A percentile compares a stretch with the other conserved stretches of the same genome.
phyloP scores from a whole-genome alignment of 805 yeast genomes.

The Metschnikowia cubensis region DNA sequence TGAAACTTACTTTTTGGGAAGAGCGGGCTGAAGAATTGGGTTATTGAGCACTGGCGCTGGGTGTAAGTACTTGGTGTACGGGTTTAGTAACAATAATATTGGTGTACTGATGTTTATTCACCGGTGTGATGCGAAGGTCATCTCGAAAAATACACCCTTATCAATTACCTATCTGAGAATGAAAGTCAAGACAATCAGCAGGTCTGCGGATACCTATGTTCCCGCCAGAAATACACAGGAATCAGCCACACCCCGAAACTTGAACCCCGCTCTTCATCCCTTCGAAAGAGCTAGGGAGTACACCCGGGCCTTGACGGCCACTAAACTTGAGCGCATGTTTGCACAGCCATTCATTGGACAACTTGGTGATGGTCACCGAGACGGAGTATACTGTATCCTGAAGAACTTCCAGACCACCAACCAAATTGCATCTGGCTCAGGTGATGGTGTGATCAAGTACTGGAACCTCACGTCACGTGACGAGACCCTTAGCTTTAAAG shows the following conservation, averaged over 20 bases:
- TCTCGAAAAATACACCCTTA: neutral
- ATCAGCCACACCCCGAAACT: constrained; percentile 78
- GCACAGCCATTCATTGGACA: constrained; percentile 97
- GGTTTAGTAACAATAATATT: neutral
- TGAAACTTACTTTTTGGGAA: neutral
- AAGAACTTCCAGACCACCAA: constrained; percentile 67
- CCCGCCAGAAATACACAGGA: constrained; percentile 91
- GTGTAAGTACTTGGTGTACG: neutral
- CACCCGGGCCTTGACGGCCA: constrained; percentile 89
- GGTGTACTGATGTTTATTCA: neutral
- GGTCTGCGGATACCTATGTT: constrained; percentile 88
- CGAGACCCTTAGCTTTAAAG: constrained; percentile 73
- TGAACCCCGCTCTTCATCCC: constrained; percentile 93
- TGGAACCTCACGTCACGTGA: constrained; percentile 85
- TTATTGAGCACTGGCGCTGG: neutral
- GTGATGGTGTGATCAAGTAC: constrained; percentile 90
- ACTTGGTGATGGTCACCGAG: constrained; percentile 90
- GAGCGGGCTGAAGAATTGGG: no score
- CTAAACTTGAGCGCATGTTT: constrained; percentile 92
- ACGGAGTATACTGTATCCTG: constrained; percentile 87
- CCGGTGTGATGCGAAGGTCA: constrained; percentile 2
- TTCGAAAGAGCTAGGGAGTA: constrained; percentile 97
- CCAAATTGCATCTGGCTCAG: constrained; percentile 85
- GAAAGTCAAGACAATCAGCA: constrained; percentile 85
- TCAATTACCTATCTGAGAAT: constrained; percentile 20